phyloP scores from a whole-genome alignment of 148 eudicot species.

The Cornus florida region DNA sequence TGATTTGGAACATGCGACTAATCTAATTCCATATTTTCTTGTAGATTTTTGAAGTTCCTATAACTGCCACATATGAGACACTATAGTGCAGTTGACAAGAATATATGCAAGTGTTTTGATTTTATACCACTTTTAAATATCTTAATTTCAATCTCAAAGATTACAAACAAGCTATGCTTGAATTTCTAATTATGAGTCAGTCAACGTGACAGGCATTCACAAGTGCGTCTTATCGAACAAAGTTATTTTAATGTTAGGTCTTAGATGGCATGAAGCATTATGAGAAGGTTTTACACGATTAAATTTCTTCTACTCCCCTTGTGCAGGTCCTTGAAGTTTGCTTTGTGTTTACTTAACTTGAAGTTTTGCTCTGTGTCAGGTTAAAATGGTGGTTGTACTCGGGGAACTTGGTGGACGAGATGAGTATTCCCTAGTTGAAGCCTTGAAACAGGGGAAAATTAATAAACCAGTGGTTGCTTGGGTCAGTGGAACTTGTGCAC shows the following conservation, averaged over 20 bases:
- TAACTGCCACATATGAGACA: neutral
- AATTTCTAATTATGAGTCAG: neutral
- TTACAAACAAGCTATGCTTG: neutral
- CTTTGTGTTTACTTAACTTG: slow-evolving; percentile 5
- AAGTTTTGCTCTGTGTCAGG: slow-evolving; percentile 38
- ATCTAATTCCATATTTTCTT: neutral
- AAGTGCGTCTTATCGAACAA: neutral
- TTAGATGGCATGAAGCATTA: neutral
- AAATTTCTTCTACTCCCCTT: neutral
- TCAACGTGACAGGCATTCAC: neutral
- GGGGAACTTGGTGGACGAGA: slow-evolving; percentile 99
- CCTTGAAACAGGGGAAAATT: slow-evolving; percentile 92
- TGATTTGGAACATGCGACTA: neutral
- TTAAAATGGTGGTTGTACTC: slow-evolving; percentile 94
- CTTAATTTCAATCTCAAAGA: neutral
- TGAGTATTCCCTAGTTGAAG: slow-evolving; percentile 98
- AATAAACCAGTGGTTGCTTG: slow-evolving; percentile 94
- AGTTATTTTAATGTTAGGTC: neutral
- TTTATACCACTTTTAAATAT: neutral
- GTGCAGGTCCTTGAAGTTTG: neutral
- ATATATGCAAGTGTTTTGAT: neutral
- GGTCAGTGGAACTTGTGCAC: slow-evolving; percentile 99
- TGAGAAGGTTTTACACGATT: neutral
- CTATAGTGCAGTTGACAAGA: slow-evolving; percentile 6
- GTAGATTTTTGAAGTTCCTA: neutral